These are phyloP conservation scores for Fagopyrum esculentum DNA, from an alignment of 148 eudicot species.

Conservation along the genomic window DNA sequence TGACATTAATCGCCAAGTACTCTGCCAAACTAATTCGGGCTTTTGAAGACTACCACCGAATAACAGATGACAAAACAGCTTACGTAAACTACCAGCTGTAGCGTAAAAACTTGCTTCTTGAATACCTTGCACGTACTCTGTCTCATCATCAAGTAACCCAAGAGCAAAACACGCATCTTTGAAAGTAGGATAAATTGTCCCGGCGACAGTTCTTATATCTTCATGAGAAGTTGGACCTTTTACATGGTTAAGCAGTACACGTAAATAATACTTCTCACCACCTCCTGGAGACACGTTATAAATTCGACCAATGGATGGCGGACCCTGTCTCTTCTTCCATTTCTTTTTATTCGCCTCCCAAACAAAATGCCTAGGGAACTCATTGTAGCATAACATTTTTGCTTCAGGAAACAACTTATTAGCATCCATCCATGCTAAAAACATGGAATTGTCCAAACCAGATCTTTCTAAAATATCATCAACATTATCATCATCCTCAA, in stretches of 20 bases:
- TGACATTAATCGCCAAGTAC: background rate
- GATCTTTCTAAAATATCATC: no score
- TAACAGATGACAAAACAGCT: no score
- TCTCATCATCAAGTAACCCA: constrained; percentile 19
- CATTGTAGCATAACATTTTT: background rate
- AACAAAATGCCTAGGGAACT: background rate
- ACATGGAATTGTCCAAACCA: background rate
- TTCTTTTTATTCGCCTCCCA: background rate
- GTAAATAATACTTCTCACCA: background rate
- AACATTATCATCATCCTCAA: no score
- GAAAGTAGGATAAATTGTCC: background rate
- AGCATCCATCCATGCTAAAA: background rate
- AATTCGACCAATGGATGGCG: background rate
- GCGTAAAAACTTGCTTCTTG: constrained; percentile 10
- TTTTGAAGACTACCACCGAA: background rate
- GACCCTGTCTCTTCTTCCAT: background rate
- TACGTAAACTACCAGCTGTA: background rate
- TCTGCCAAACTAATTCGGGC: background rate
- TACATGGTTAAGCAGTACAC: background rate
- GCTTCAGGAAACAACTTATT: background rate
- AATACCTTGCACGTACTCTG: background rate
- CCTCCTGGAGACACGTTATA: background rate
- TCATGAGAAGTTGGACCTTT: background rate
- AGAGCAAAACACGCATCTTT: constrained; percentile 9
- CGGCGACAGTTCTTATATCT: constrained; percentile 7